Evolutionary conservation across 495 filamentous ascomycete genomes (phyloP).

Genomic region (Jackrogersella minutella): DNA sequence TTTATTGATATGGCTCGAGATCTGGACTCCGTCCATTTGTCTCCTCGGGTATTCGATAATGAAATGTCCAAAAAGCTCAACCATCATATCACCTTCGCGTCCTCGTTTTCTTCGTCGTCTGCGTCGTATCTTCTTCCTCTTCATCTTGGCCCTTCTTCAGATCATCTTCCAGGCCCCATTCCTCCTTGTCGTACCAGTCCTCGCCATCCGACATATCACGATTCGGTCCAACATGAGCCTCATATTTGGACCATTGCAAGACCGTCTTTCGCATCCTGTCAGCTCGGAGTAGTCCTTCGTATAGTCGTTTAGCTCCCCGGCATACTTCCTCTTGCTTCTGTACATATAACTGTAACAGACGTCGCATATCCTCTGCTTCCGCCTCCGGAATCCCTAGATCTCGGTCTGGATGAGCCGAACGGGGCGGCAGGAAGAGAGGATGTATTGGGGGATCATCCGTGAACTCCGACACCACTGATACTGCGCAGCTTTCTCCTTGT

Average conservation of each 20-base stretch:
- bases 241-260: slow-evolving; percentile 84
- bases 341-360: slow-evolving; percentile 82
- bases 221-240: slow-evolving; percentile 80
- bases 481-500: slow-evolving; percentile 42
- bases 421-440: slow-evolving; percentile 82
- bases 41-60: slow-evolving; percentile 33
- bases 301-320: slow-evolving; percentile 77
- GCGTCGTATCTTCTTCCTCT: slow-evolving; percentile 80
- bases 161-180: slow-evolving; percentile 85
- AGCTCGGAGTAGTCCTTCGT: slow-evolving; percentile 77
- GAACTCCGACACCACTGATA: slow-evolving; percentile 57
- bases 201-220: slow-evolving; percentile 84
- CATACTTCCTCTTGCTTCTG: slow-evolving; percentile 97
- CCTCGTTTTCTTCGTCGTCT: slow-evolving; percentile 77
- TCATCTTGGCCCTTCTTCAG: slow-evolving; percentile 92
- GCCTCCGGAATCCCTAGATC: slow-evolving; percentile 79
- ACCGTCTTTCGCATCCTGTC: slow-evolving; percentile 81
- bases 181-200: slow-evolving; percentile 94
- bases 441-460: slow-evolving; percentile 69
- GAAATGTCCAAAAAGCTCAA: not conserved
- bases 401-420: slow-evolving; percentile 72
- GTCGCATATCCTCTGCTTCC: slow-evolving; percentile 90
- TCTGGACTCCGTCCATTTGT: slow-evolving; percentile 16
- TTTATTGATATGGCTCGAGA: slow-evolving; percentile 9
- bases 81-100: slow-evolving; percentile 61